Conservation (phyloP, 495 filamentous ascomycete species). For the Lophiotrema nucula region DNA sequence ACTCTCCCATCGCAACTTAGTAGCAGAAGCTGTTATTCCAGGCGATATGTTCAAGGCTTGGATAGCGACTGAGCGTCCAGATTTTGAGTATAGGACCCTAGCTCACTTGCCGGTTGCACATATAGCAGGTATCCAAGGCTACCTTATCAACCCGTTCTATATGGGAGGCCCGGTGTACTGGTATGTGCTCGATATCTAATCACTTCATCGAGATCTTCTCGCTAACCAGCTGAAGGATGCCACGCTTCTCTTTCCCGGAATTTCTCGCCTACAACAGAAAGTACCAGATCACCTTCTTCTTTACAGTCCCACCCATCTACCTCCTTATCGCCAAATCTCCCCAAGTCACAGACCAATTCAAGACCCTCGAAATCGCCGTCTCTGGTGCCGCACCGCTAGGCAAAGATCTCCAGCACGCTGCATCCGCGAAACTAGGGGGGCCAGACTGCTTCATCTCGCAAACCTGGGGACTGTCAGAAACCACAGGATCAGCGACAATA, state of each 20-base stretch:
- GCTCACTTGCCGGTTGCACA: constrained; percentile 53
- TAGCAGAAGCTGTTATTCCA: constrained; percentile 34
- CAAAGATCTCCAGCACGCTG: constrained; percentile 28
- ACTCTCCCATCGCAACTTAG: constrained; percentile 40
- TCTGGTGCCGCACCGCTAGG: constrained; percentile 33
- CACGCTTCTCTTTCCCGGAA: constrained; percentile 46
- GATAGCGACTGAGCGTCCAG: constrained; percentile 25
- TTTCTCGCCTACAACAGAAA: constrained; percentile 47
- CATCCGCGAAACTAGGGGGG: constrained; percentile 18
- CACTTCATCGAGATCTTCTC: too few species aligned
- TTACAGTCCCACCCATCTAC: constrained; percentile 53
- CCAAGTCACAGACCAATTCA: constrained; percentile 51
- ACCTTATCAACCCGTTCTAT: constrained; percentile 43
- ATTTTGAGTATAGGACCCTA: constrained; percentile 41
- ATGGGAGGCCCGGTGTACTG: constrained; percentile 49
- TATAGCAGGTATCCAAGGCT: constrained; percentile 46
- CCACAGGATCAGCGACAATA: constrained; percentile 30
- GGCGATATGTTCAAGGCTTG: constrained; percentile 32
- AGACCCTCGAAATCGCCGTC: constrained; percentile 19
- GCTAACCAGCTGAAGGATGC: too few species aligned
- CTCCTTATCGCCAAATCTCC: constrained; percentile 51
- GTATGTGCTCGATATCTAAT: too few species aligned
- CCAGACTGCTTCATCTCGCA: constrained; percentile 32
- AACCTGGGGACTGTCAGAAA: constrained; percentile 35
- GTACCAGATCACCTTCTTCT: constrained; percentile 49